A percentile compares a stretch with the other conserved stretches of the same genome.
These are phyloP conservation scores for Periconia digitata DNA, from an alignment of 2,329 filamentous ascomycete genomes.

Conservation along the genomic window DNA sequence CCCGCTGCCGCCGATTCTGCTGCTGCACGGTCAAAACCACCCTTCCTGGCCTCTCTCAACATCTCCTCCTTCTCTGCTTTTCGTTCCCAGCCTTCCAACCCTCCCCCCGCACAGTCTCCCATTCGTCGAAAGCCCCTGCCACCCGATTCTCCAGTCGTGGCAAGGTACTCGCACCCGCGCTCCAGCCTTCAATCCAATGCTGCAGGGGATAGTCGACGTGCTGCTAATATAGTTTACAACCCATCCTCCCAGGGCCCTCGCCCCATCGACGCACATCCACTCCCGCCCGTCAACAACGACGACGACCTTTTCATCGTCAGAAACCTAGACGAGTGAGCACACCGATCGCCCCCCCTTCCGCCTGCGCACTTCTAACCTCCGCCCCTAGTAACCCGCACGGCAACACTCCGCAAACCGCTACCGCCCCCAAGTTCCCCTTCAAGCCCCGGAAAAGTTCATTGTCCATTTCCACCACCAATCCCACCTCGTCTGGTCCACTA, in stretches of 20 bases:
- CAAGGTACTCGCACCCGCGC: constrained; percentile 45
- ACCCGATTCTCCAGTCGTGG: constrained; percentile 51
- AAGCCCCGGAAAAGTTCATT: constrained; percentile 24
- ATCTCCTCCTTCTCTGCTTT: constrained; percentile 49
- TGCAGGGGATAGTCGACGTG: background rate
- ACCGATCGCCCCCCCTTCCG: constrained; percentile 2
- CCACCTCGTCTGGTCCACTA: constrained; percentile 12
- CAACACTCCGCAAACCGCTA: constrained; percentile 28
- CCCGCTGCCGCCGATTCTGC: constrained; percentile 25
- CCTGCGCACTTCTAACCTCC: constrained; percentile 15
- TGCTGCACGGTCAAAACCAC: constrained; percentile 24
- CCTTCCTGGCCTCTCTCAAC: constrained; percentile 44
- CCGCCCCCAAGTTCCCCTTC: constrained; percentile 26
- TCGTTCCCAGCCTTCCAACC: constrained; percentile 46
- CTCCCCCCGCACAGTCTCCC: constrained; percentile 43
- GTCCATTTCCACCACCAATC: constrained; percentile 16
- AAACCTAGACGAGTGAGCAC: constrained; percentile 41
- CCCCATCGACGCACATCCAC: constrained; percentile 26
- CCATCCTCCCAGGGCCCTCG: constrained; percentile 26
- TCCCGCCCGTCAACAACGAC: constrained; percentile 35
- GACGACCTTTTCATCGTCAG: constrained; percentile 38
- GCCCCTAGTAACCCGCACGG: constrained; percentile 39
- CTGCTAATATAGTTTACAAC: background rate
- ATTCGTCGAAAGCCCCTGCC: constrained; percentile 59
- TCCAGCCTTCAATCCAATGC: constrained; percentile 25